Percentiles rank a stretch among this genome's conserved stretches.
These are phyloP conservation scores for Lyophyllum atratum DNA, from an alignment of 768 basidiomycete species.

Conservation along the genomic window DNA sequence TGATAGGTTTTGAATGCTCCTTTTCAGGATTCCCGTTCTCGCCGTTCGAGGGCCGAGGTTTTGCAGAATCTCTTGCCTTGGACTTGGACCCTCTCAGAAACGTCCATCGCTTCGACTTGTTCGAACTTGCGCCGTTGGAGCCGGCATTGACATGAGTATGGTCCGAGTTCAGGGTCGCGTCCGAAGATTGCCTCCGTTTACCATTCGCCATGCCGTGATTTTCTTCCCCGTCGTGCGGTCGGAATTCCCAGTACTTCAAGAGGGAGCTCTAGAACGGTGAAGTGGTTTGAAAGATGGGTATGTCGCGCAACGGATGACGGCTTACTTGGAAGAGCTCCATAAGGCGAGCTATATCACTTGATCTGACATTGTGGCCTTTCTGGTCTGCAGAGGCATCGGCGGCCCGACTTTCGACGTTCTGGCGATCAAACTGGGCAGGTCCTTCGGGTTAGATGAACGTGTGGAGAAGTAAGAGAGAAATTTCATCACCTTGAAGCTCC, in stretches of 20 bases:
- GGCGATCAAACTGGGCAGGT: slow-evolving; percentile 69
- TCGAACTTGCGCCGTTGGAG: slow-evolving; percentile 16
- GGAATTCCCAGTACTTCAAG: slow-evolving; percentile 72
- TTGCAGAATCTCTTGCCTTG: slow-evolving; percentile 26
- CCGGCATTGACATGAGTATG: slow-evolving; percentile 40
- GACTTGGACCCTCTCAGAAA: slow-evolving; percentile 30
- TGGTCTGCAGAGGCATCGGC: slow-evolving; percentile 44
- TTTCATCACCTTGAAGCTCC: slow-evolving; percentile 72
- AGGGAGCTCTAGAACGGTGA: slow-evolving; percentile 54
- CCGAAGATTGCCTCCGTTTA: slow-evolving; percentile 30
- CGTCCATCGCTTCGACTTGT: slow-evolving; percentile 31
- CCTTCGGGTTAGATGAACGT: background rate
- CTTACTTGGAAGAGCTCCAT: slow-evolving; percentile 83
- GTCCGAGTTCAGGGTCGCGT: slow-evolving; percentile 41
- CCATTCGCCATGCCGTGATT: slow-evolving; percentile 18
- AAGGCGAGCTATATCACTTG: slow-evolving; percentile 78
- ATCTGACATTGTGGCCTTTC: slow-evolving; percentile 55
- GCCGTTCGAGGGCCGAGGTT: slow-evolving; percentile 20
- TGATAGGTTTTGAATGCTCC: slow-evolving; percentile 39
- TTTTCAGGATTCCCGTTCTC: slow-evolving; percentile 32
- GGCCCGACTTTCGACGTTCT: slow-evolving; percentile 66
- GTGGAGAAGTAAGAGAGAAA: background rate
- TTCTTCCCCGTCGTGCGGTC: slow-evolving; percentile 38
- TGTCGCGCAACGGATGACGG: background rate
- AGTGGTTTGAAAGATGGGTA: background rate